phyloP scores from a whole-genome alignment of 257 asterid genomes.

The Solanum paucissectum region DNA sequence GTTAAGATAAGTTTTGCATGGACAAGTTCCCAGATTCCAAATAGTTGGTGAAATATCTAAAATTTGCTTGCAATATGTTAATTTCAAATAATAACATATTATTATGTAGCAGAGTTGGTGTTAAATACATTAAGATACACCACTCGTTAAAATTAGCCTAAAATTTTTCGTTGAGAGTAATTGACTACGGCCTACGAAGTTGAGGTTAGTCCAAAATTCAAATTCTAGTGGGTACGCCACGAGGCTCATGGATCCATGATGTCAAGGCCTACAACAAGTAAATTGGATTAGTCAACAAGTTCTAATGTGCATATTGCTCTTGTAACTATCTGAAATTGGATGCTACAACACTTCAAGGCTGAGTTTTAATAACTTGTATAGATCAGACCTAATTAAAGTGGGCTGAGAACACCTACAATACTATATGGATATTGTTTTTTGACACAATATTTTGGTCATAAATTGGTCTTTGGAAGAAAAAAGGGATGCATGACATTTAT shows the following conservation, averaged over 20 bases:
- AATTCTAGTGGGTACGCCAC: background rate
- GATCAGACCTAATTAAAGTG: background rate
- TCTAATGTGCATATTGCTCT: background rate
- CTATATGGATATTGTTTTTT: background rate
- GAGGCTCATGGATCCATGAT: background rate
- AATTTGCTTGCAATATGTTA: too few species aligned
- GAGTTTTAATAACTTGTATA: background rate
- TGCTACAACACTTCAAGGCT: background rate
- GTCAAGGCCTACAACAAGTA: background rate
- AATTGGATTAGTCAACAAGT: background rate
- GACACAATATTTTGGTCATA: background rate
- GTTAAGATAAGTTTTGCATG: background rate
- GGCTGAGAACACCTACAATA: background rate
- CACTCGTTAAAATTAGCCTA: background rate
- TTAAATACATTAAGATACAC: background rate
- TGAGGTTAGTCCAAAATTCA: background rate
- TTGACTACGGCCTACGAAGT: background rate
- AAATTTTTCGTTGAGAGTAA: too few species aligned
- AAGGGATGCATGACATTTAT: background rate
- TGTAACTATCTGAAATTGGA: background rate
- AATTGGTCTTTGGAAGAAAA: background rate
- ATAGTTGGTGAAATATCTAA: background rate
- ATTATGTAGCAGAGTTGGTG: background rate
- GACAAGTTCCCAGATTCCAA: background rate
- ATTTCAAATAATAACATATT: too few species aligned